Evolutionary conservation across 805 yeast genomes (phyloP).

Genomic region (Saccharomycopsis fibuligera): DNA sequence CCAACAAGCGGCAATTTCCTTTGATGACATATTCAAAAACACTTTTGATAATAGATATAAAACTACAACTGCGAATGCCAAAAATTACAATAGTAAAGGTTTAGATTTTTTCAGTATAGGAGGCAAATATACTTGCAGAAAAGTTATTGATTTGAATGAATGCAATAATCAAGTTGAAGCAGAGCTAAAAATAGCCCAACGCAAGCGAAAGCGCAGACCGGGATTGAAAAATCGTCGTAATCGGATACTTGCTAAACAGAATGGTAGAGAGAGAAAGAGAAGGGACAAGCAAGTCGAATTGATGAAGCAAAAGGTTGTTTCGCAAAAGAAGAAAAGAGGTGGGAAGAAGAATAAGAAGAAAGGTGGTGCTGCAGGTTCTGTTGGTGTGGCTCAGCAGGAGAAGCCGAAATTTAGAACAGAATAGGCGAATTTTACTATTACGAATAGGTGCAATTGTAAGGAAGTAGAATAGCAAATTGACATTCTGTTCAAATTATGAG

Average conservation of each 20-base stretch:
- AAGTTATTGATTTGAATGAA: conserved; percentile 7
- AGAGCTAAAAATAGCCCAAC: neutral
- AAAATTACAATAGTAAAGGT: too few relatives aligned
- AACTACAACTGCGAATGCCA: too few relatives aligned
- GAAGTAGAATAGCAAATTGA: too few relatives aligned
- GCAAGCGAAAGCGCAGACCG: conserved; percentile 12
- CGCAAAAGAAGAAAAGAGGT: conserved; percentile 21
- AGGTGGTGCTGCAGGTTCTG: neutral
- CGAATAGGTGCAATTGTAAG: neutral
- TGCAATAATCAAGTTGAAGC: conserved; percentile 7
- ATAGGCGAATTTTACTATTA: neutral
- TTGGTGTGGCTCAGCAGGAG: neutral
- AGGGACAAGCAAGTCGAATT: neutral
- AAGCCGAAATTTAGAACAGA: conserved; percentile 17
- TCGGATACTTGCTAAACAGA: conserved; percentile 6
- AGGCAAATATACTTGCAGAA: neutral
- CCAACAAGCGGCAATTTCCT: conserved; percentile 9
- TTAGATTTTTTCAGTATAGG: neutral
- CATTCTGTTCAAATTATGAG: too few relatives aligned
- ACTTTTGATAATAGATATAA: conserved; percentile 8
- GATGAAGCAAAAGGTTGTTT: conserved; percentile 2
- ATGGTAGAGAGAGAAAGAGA: conserved; percentile 10
- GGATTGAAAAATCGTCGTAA: conserved; percentile 15
- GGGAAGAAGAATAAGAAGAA: conserved; percentile 21
- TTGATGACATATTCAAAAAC: conserved; percentile 9